phyloP scores from a whole-genome alignment of 169 alveolate species.

The Theileria orientalis region DNA sequence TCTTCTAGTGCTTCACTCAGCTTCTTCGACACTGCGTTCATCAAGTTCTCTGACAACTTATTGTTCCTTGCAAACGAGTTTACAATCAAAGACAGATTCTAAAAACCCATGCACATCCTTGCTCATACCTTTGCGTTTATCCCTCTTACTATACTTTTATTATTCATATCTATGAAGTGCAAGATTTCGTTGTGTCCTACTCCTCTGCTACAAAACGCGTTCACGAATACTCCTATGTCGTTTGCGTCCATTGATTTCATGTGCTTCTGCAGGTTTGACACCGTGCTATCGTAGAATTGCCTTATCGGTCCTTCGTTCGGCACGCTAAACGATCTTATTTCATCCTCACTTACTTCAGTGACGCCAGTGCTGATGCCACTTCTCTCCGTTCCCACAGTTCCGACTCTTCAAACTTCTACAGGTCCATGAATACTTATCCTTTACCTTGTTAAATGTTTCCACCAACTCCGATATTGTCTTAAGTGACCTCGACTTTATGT shows the following conservation, averaged over 20 bases:
- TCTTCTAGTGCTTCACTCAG: neutral
- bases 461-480: conserved; percentile 37
- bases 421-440: neutral
- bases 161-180: conserved; percentile 38
- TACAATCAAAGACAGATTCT: conserved; percentile 29
- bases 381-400: conserved; percentile 60
- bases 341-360: conserved; percentile 5
- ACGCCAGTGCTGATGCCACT: conserved; percentile 41
- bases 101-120: neutral
- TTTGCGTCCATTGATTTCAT: conserved; percentile 22
- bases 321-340: neutral
- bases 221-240: conserved; percentile 40
- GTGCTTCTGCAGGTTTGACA: conserved; percentile 31
- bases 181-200: conserved; percentile 35
- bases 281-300: conserved; percentile 23
- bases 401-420: conserved; percentile 22
- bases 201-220: conserved; percentile 24
- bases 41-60: conserved; percentile 15
- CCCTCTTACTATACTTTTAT: conserved; percentile 7
- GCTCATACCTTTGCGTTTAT: conserved; percentile 19
- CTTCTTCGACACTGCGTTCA: conserved; percentile 4
- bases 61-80: conserved; percentile 43
- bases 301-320: conserved; percentile 8
- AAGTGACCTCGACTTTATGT: conserved; percentile 35
- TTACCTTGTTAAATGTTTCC: conserved; percentile 44